Evolutionary conservation across 768 basidiomycete species (phyloP), one percentile per base, ranked within the genome.

Genomic region (Suillus lakei): DNA sequence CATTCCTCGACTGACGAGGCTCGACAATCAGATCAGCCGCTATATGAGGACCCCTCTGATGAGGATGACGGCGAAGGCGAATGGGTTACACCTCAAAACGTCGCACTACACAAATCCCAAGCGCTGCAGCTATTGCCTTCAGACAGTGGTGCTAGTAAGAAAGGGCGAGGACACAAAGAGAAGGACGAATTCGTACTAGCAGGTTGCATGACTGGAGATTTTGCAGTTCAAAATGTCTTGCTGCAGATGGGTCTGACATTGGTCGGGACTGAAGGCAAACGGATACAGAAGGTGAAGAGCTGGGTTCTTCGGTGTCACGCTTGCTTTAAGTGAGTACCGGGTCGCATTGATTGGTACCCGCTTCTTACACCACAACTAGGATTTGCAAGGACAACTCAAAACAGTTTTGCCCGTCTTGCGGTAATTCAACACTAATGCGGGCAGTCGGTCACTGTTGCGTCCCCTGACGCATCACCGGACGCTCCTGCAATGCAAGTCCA

Each of bases 131-230:
- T 98, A 43, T 83, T 97, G 36, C 92, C 95, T 4, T 81, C 85
- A 26, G 77, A 78, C n/a, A 78, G 74, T 21, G 69, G 70, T 13
- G 67, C 70, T 5, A 32, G 12, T 1, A 74, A 71, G 36, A 80
- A 79, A 55, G 67, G 68, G 53, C 80, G 80, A 69, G 77, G 76
- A 58, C 26, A 18, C 28, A 73, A 72, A 66, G 73, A 70, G 71
- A 75, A 81, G 48, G 76, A 82, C 21, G 79, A 82, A 53, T 44
- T 69, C 0, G 71, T 97, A 54, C 83, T 82, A 61, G 88, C 86
- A 6, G 98, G 96, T 21, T 98, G 96, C 75, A 95, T 99, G 92
- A 99, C 98, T 10, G 93, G 93, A 26, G 98, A 99, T 85, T 99
- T 96, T 76, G 98, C 98, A 21, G 98, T 99, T 90, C 98, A 99